Evolutionary conservation across 306 rosid genomes (phyloP).

Genomic region (Prunus davidiana): DNA sequence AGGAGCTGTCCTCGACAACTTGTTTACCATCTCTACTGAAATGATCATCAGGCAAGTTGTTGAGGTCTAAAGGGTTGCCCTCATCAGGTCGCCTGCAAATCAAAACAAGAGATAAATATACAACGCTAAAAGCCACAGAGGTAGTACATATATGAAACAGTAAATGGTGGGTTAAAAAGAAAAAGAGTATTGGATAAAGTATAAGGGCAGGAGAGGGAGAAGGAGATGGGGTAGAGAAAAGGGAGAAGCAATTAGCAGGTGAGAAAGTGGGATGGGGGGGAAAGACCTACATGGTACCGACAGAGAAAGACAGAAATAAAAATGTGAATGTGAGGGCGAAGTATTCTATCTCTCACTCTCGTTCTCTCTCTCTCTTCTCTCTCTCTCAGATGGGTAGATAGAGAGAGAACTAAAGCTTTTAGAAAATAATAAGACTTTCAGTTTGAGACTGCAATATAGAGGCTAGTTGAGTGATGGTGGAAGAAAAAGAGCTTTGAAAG

Average conservation of each 20-base stretch:
- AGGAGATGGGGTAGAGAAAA: slow-evolving; percentile 3
- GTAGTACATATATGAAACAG: too few species aligned
- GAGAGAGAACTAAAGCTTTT: slow-evolving; percentile 29
- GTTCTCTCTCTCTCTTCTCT: slow-evolving; percentile 40
- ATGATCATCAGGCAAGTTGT: slow-evolving; percentile 84
- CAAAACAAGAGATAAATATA: slow-evolving; percentile 2
- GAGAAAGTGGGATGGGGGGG: slow-evolving; percentile 33
- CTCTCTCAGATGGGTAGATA: slow-evolving; percentile 36
- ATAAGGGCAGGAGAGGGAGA: not conserved
- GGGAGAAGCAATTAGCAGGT: slow-evolving; percentile 8
- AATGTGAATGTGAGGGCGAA: slow-evolving; percentile 19
- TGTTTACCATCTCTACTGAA: slow-evolving; percentile 60
- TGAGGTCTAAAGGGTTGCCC: slow-evolving; percentile 83
- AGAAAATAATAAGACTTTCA: slow-evolving; percentile 53
- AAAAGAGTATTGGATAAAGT: not conserved
- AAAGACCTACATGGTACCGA: slow-evolving; percentile 83
- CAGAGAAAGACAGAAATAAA: slow-evolving; percentile 47
- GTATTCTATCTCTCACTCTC: slow-evolving; percentile 20
- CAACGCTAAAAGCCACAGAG: not conserved
- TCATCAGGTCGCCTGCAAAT: slow-evolving; percentile 70
- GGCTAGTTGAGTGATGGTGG: slow-evolving; percentile 87
- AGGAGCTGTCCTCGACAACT: slow-evolving; percentile 35
- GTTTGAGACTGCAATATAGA: slow-evolving; percentile 84
- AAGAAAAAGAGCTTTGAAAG: slow-evolving; percentile 97
- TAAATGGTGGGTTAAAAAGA: not conserved